Evolutionary conservation across 2,329 filamentous ascomycete genomes (phyloP).

Genomic region (Dryadomyces quercus-mongolicae): DNA sequence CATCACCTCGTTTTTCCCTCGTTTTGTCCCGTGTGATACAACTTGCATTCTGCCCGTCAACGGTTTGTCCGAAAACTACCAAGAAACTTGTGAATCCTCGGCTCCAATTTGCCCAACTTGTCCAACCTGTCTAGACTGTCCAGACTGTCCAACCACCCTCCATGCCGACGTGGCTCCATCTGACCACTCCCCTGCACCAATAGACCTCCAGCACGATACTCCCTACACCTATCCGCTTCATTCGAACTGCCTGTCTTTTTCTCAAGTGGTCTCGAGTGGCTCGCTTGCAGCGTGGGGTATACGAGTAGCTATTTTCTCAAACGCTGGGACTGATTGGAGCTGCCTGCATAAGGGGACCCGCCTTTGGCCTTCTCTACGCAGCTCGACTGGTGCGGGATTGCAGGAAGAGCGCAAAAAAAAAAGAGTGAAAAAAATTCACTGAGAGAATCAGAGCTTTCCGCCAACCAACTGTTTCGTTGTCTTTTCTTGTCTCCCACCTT

Average conservation of each 20-base stretch:
- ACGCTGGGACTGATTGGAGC: slow-evolving; percentile 9
- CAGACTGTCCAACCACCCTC: background rate
- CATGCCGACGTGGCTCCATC: slow-evolving; percentile 27
- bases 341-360: slow-evolving; percentile 9
- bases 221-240: slow-evolving; percentile 18
- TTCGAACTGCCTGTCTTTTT: slow-evolving; percentile 14
- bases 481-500: too few species aligned
- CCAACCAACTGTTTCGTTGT: background rate
- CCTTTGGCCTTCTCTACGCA: background rate
- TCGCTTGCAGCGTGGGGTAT: slow-evolving; percentile 17
- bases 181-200: slow-evolving; percentile 19
- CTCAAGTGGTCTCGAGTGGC: slow-evolving; percentile 14
- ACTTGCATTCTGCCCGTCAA: background rate
- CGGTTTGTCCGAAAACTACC: background rate
- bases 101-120: background rate
- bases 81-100: background rate
- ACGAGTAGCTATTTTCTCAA: background rate
- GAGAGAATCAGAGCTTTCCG: background rate
- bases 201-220: slow-evolving; percentile 20
- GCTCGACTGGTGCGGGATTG: slow-evolving; percentile 1
- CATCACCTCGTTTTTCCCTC: background rate
- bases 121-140: background rate
- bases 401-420: background rate
- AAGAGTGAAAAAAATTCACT: too few species aligned
- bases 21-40: background rate